Evolutionary conservation across 345 rosid genomes (phyloP), one percentile per base, ranked within the genome.

Genomic region (Moricandia arvensis): DNA sequence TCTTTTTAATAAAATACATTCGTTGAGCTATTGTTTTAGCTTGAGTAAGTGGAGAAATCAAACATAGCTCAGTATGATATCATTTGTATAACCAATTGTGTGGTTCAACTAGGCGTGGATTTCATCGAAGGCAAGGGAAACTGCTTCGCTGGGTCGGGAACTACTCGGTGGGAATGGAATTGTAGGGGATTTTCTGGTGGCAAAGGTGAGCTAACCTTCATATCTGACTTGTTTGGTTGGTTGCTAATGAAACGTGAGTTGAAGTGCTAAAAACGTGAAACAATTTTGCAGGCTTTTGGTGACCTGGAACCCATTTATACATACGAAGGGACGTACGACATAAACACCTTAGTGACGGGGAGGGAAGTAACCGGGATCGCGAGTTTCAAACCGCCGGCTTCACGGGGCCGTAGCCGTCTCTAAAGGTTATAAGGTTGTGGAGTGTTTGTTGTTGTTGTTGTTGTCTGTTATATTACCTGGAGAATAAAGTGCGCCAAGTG

Each of bases 321-420:
- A 9, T 93, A 85, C 37, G 99, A 91, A 85, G 98, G 98, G 77
- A 94, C 98, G 1, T 88, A 91, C 12, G 98, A 95, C 34, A 93
- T 95, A 73, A 95, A 93, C 89, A 88, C 73, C 79, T 83, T 94
- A 85, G 86, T 94, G 24, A 91, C 98, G 0, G 98, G 93, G 12
- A 83, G 99, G 80, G 99, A 92, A 84, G 79, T 95, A 35, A 92
- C 98, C n/a, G 98, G 31, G n/a, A n/a, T n/a, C n/a, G n/a, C n/a
- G n/a, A n/a, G n/a, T n/a, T n/a, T n/a, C n/a, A n/a, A n/a, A n/a
- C n/a, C n/a, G n/a, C n/a, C n/a, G n/a, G n/a, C n/a, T n/a, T n/a
- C n/a, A n/a, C 0, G 98, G 99, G 93, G 94, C 87, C 98, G 98
- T 68, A 95, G 97, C 88, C 98, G 98, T 68, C 80, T 95, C 49